Base-by-base conservation (phyloP, 331 rosid species). In the Ulmus americana region DNA sequence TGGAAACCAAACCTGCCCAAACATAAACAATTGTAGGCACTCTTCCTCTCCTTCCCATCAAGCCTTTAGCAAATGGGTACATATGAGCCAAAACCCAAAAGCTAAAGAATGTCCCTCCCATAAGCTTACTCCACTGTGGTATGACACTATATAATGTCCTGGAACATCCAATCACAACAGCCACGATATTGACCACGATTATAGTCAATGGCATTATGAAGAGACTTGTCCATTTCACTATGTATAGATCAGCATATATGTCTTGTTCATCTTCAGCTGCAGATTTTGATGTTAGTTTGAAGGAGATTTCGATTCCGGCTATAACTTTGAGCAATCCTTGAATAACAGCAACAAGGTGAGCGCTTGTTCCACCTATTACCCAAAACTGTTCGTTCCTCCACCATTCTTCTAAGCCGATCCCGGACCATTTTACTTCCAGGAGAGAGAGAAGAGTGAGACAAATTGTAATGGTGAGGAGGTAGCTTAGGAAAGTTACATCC, bases 381-480 rank as follows among this genome's bases (percentile, higher is more conserved):
- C 90, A 84, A 71, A 87, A 87, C 44, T 87, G 95, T 55, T 87
- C 90, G 6, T 84, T 87, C 8, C 90, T 60, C 95, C 95, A 87
- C 77, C 84, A 84, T 68, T 87, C 90, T 68, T 87, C 90, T 0
- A 87, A 86, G 7, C 79, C 85, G 8, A 78, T 80, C 11, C 95
- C 95, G 1, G 95, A 87, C 90, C 95, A 87, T 49, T 71, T 82
- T 9, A 87, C 95, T 74, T 87, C 90, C 11, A 84, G 88, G 6
- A 87, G 78, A n/a, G 95, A 84, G 42, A 87, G 55, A 8, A 87
- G 84, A 39, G 73, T 58, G 47, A 87, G 88, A 64, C 86, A 82
- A 15, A 84, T 0, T 0, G 85, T 76, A 39, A 84, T 80, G 72
- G 45, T 16, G 8, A 87, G 72, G 55, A 87, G 95, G 70, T 80